Conservation (phyloP, 768 basidiomycete genomes). For the Dioszegia hungarica region DNA sequence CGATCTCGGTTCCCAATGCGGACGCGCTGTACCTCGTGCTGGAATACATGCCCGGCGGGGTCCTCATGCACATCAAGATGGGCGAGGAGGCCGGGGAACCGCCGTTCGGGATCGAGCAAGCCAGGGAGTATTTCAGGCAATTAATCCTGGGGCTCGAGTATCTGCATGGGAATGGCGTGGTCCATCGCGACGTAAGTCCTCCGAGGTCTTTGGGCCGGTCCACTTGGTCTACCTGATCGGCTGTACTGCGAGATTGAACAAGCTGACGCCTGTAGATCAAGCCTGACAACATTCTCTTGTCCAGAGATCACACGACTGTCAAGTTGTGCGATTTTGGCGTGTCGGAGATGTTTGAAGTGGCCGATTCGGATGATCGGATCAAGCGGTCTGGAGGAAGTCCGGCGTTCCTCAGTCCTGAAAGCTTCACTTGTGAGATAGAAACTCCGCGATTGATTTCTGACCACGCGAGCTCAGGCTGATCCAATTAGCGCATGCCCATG, state of each 20-base stretch:
- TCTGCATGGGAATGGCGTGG: slow-evolving; percentile 46
- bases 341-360: slow-evolving; percentile 46
- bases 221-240: neutral
- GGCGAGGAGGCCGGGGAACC: slow-evolving; percentile 15
- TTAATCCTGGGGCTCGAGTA: slow-evolving; percentile 48
- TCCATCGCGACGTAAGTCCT: slow-evolving; percentile 49
- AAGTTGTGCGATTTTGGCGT: slow-evolving; percentile 51
- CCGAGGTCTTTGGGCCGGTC: no score
- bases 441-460: neutral
- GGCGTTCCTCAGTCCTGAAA: slow-evolving; percentile 49
- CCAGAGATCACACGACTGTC: slow-evolving; percentile 37
- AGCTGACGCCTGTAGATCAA: slow-evolving; percentile 36
- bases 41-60: slow-evolving; percentile 48
- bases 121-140: slow-evolving; percentile 46
- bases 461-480: neutral
- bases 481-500: slow-evolving; percentile 23
- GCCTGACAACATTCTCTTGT: slow-evolving; percentile 49
- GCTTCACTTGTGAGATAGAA: slow-evolving; percentile 30
- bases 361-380: slow-evolving; percentile 43
- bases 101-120: slow-evolving; percentile 26
- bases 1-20: slow-evolving; percentile 47
- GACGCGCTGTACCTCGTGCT: slow-evolving; percentile 49
- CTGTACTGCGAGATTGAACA: neutral
- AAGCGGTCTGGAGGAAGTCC: slow-evolving; percentile 49
- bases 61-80: slow-evolving; percentile 41